These are phyloP conservation scores for Yarrowia sp. DNA, from an alignment of 805 yeast genomes.

Conservation along the genomic window DNA sequence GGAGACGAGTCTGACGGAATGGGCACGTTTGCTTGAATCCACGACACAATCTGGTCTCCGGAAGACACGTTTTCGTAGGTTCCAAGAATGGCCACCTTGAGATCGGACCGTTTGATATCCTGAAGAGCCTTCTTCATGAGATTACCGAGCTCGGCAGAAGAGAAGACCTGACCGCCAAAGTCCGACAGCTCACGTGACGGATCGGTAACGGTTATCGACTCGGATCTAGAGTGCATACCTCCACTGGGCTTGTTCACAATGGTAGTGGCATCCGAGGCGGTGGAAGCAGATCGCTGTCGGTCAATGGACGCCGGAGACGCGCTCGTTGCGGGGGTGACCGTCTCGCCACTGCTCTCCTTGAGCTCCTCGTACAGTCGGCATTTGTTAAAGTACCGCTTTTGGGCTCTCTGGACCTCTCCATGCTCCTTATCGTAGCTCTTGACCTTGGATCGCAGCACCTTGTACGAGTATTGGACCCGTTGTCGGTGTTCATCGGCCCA, in stretches of 20 bases:
- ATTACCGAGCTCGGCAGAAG: conserved; percentile 43
- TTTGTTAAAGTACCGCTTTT: conserved; percentile 69
- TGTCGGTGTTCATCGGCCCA: conserved; percentile 75
- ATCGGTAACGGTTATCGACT: conserved; percentile 11
- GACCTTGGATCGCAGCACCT: conserved; percentile 49
- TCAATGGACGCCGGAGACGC: background rate
- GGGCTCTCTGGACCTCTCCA: conserved; percentile 52
- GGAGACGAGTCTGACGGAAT: conserved; percentile 32
- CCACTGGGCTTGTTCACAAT: background rate
- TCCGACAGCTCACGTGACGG: conserved; percentile 19
- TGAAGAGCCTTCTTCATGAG: conserved; percentile 45
- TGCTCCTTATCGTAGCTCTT: conserved; percentile 50
- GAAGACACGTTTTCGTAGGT: conserved; percentile 58
- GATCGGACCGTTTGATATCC: conserved; percentile 51
- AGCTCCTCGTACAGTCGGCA: conserved; percentile 67
- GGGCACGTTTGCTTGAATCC: conserved; percentile 52
- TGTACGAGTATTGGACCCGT: conserved; percentile 60
- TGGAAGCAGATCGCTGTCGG: conserved; percentile 1
- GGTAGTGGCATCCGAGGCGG: conserved; percentile 20
- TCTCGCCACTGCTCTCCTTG: background rate
- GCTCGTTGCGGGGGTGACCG: background rate
- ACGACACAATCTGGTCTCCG: conserved; percentile 58
- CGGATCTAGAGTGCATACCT: background rate
- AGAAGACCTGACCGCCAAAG: conserved; percentile 37
- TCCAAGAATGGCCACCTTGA: conserved; percentile 66